These are phyloP conservation scores for Colletotrichum endophyticum DNA, from an alignment of 2,329 filamentous ascomycete species.

Conservation along the genomic window DNA sequence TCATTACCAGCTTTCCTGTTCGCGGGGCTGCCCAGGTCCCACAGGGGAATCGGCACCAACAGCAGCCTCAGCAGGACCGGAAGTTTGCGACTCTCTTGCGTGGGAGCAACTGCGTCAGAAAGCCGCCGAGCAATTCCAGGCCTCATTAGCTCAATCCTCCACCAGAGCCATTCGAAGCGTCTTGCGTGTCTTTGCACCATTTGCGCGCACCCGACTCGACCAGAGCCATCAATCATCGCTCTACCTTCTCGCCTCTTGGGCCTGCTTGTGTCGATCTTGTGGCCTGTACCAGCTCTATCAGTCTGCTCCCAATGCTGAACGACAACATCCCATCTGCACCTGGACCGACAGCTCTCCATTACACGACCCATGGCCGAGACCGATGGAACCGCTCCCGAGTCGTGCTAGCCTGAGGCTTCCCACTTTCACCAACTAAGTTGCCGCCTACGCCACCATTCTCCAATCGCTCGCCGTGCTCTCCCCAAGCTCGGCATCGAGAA, in stretches of 20 bases:
- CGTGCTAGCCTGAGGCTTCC: no score
- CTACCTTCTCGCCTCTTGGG: neutral
- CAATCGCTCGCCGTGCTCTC: slow-evolving; percentile 92
- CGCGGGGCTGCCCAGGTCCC: no score
- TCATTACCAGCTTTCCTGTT: no score
- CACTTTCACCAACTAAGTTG: slow-evolving; percentile 96
- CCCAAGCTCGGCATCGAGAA: slow-evolving; percentile 96
- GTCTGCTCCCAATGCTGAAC: neutral
- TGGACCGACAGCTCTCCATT: no score
- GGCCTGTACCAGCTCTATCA: neutral
- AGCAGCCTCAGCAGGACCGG: no score
- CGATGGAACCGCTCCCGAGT: no score
- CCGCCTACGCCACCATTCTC: slow-evolving; percentile 95
- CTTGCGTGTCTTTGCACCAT: slow-evolving; percentile 7
- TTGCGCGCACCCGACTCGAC: neutral
- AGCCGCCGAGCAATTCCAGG: no score
- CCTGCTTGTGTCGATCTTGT: neutral
- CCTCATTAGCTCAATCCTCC: no score
- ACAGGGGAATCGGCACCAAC: no score
- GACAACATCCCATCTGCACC: neutral
- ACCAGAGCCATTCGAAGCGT: neutral
- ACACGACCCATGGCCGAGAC: no score
- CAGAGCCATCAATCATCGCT: neutral
- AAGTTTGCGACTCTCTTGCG: no score
- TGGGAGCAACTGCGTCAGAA: no score